Evolutionary conservation across 1,284 basidiomycete genomes (phyloP), one percentile per base, ranked within the genome.

Genomic region (Cystobasidium pallidum): DNA sequence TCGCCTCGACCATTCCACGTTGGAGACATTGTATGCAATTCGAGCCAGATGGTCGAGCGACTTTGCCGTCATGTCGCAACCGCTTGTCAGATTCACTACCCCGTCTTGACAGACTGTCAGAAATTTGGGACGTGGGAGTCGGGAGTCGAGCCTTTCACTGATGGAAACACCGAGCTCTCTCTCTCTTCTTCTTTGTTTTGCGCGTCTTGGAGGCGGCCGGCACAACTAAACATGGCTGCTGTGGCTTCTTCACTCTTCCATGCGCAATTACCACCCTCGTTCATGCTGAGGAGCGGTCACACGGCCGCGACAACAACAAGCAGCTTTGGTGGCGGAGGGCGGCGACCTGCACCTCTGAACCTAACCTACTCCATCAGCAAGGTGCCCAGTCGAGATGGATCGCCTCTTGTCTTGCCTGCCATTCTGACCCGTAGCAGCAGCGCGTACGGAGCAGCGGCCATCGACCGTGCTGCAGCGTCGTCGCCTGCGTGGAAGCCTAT

Each of bases 301-400:
- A 6, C 57, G 32, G 17, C 57, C 11, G 39, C 39, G 4, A 13
- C 57, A 1, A 13, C 57, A 36, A 36, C 58, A 24, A 34, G 58
- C 58, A 61, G 66, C 34, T 68, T 68, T 39, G 19, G 43, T 58
- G 39, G 54, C 52, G 41, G 15, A 11, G 49, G n/a, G 10, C 19
- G 24, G 7, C 19, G 34, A 1, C 67, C 67, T 24, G 32, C 67
- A n/a, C 57, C 67, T 61, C 57, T 70, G 21, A 70, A 59, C 30
- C 58, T 70, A 15, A 70, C 55, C 39, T 70, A 70, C 67, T 47
- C 67, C 26, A 41, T 70, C 34, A 47, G 57, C 32, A 41, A 49
- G 11, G 54, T 36, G 26, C 58, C 67, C n/a, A 70, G 67, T 45
- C 39, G 30, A 30, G 34, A 70, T 70, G 67, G 67, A 61, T 39